Evolutionary conservation across 306 rosid genomes (phyloP).

Genomic region (Astragalus glycyphyllos): DNA sequence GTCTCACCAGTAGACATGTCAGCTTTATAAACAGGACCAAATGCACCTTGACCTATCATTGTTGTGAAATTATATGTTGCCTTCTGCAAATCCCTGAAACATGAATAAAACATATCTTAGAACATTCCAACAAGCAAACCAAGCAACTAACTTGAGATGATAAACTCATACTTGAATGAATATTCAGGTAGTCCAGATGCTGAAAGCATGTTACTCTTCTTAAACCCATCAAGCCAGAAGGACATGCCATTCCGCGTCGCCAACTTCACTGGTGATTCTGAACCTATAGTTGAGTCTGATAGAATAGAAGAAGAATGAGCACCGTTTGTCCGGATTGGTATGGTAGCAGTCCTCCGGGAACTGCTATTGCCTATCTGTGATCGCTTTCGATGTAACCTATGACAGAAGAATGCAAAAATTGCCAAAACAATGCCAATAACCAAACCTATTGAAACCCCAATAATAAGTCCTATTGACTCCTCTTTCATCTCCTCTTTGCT

Average conservation of each 20-base stretch:
- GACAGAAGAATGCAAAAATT: conserved; percentile 68
- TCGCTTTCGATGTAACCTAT: conserved; percentile 73
- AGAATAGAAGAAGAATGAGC: conserved; percentile 69
- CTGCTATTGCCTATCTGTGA: conserved; percentile 93
- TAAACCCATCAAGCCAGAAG: conserved; percentile 84
- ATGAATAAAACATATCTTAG: background rate
- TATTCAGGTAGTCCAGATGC: conserved; percentile 92
- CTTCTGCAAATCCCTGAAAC: conserved; percentile 85
- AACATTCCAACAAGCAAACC: background rate
- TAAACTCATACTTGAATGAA: conserved; percentile 70
- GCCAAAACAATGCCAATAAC: conserved; percentile 90
- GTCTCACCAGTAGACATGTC: conserved; percentile 87
- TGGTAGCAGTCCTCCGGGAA: conserved; percentile 76
- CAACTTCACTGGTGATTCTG: conserved; percentile 87
- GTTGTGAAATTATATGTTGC: conserved; percentile 89
- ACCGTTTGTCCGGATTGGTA: conserved; percentile 86
- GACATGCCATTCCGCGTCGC: conserved; percentile 59
- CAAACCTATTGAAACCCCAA: conserved; percentile 87
- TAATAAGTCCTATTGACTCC: conserved; percentile 78
- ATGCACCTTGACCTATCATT: conserved; percentile 90
- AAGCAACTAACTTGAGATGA: background rate
- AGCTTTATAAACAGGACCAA: conserved; percentile 96
- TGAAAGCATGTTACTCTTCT: conserved; percentile 69
- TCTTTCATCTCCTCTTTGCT: conserved; percentile 67
- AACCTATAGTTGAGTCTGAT: conserved; percentile 91